A percentile compares a stretch with the other conserved stretches of the same genome.
phyloP scores from a whole-genome alignment of 805 yeast genomes.

The Ogataea philodendri region DNA sequence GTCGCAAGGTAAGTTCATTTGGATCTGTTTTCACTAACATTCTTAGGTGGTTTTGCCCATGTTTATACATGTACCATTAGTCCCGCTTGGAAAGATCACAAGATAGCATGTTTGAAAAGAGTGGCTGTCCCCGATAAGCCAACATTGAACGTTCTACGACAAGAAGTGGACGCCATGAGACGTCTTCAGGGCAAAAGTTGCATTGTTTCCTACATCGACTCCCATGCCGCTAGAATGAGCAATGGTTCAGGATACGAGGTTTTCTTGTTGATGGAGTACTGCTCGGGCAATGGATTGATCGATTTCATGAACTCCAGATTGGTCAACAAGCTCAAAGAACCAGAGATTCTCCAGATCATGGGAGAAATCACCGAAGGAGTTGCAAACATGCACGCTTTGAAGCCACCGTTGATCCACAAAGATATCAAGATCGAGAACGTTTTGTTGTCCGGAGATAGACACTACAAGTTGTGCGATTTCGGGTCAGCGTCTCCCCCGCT shows the following conservation, averaged over 20 bases:
- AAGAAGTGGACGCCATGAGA: slow-evolving; percentile 98
- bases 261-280: slow-evolving; percentile 75
- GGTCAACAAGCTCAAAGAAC: slow-evolving; percentile 62
- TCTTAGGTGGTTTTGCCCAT: slow-evolving; percentile 85
- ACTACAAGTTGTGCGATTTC: slow-evolving; percentile 75
- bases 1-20: slow-evolving; percentile 63
- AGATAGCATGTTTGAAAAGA: slow-evolving; percentile 80
- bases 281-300: slow-evolving; percentile 70
- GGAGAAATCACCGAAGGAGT: slow-evolving; percentile 70
- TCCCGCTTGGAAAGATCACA: slow-evolving; percentile 55
- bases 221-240: slow-evolving; percentile 80
- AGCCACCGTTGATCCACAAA: slow-evolving; percentile 71
- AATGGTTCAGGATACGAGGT: slow-evolving; percentile 66
- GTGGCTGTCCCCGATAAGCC: slow-evolving; percentile 93
- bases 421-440: slow-evolving; percentile 85
- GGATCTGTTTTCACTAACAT: slow-evolving; percentile 6
- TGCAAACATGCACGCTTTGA: slow-evolving; percentile 71
- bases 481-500: slow-evolving; percentile 72
- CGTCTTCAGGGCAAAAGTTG: slow-evolving; percentile 72
- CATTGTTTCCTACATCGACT: slow-evolving; percentile 88
- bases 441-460: slow-evolving; percentile 54
- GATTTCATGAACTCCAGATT: slow-evolving; percentile 77
- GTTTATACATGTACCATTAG: slow-evolving; percentile 77
- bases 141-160: slow-evolving; percentile 76
- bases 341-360: slow-evolving; percentile 67